Evolutionary conservation across 2,329 filamentous ascomycete species (phyloP).

Genomic region (Cercospora sp.): DNA sequence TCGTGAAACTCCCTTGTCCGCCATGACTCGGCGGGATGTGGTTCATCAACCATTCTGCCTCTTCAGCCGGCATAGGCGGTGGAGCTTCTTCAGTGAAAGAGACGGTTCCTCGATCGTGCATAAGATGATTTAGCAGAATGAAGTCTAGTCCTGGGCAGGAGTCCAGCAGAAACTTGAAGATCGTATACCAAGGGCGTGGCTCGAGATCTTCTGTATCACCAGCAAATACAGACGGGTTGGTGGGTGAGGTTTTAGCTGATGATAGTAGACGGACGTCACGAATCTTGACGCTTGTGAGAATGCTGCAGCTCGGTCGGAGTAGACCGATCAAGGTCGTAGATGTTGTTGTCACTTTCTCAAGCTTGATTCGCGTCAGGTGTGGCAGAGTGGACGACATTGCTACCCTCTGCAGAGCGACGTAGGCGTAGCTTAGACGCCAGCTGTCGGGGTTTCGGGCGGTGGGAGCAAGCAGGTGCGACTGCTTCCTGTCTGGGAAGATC

Average conservation of each 20-base stretch:
- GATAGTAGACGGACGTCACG: slow-evolving; percentile 35
- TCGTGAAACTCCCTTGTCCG: slow-evolving; percentile 24
- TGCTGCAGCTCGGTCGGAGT: slow-evolving; percentile 24
- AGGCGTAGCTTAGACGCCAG: slow-evolving; percentile 32
- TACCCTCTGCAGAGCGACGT: slow-evolving; percentile 26
- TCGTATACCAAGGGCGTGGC: slow-evolving; percentile 28
- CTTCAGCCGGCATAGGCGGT: slow-evolving; percentile 16
- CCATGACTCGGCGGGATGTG: slow-evolving; percentile 20
- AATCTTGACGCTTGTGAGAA: slow-evolving; percentile 35
- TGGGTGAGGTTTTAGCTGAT: slow-evolving; percentile 16
- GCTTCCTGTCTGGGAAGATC: slow-evolving; percentile 31
- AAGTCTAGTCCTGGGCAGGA: slow-evolving; percentile 29
- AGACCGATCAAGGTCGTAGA: slow-evolving; percentile 27
- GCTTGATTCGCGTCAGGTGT: slow-evolving; percentile 34
- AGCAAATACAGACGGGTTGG: slow-evolving; percentile 15
- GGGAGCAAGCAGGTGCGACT: slow-evolving; percentile 30
- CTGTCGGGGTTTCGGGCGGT: slow-evolving; percentile 21
- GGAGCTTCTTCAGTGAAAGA: slow-evolving; percentile 29
- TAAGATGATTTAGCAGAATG: slow-evolving; percentile 35
- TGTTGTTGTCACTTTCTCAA: slow-evolving; percentile 35
- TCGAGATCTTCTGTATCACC: slow-evolving; percentile 13
- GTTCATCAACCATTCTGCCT: slow-evolving; percentile 22
- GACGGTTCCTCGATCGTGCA: slow-evolving; percentile 31
- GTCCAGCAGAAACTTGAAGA: slow-evolving; percentile 32
- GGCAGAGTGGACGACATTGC: slow-evolving; percentile 18